These are phyloP conservation scores for Aristolochia fimbriata DNA, from an alignment of 164 flowering plant species.

Conservation along the genomic window DNA sequence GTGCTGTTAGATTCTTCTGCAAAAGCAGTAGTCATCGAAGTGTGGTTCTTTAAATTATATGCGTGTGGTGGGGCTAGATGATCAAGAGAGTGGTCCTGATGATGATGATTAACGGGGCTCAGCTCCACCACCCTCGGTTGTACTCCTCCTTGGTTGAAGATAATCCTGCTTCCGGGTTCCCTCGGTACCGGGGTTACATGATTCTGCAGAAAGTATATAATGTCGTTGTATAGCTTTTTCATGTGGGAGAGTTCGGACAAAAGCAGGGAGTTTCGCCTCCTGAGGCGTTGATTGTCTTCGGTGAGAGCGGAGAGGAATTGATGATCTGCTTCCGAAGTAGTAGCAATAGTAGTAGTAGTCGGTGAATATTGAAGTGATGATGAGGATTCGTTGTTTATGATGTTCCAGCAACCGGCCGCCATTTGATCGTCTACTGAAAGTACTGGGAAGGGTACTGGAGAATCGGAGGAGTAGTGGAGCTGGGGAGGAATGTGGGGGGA, in stretches of 20 bases:
- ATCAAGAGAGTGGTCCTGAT: constrained; percentile 9
- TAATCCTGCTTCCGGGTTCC: constrained; percentile 9
- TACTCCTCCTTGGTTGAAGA: background rate
- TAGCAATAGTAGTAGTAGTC: constrained; percentile 6
- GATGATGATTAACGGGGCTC: constrained; percentile 8
- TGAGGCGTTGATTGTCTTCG: constrained; percentile 38
- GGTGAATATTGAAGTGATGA: no score
- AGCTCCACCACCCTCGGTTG: constrained; percentile 18
- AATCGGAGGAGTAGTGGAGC: background rate
- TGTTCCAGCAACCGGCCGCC: no score
- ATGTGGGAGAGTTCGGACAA: constrained; percentile 50
- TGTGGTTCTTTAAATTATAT: constrained; percentile 3
- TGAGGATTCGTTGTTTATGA: no score
- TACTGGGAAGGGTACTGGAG: constrained; percentile 7
- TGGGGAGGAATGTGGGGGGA: constrained; percentile 23
- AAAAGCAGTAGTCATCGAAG: constrained; percentile 3
- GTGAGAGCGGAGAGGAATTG: constrained; percentile 22
- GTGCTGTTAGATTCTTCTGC: constrained; percentile 15
- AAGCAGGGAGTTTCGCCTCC: constrained; percentile 42
- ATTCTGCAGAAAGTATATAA: constrained; percentile 49
- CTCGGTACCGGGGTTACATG: constrained; percentile 32
- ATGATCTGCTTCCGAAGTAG: constrained; percentile 5
- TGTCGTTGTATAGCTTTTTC: constrained; percentile 59
- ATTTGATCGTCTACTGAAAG: constrained; percentile 21
- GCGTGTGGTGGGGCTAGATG: no score